Base-by-base conservation (phyloP, 179 eudicot genomes). In the Amaranthus tricolor region DNA sequence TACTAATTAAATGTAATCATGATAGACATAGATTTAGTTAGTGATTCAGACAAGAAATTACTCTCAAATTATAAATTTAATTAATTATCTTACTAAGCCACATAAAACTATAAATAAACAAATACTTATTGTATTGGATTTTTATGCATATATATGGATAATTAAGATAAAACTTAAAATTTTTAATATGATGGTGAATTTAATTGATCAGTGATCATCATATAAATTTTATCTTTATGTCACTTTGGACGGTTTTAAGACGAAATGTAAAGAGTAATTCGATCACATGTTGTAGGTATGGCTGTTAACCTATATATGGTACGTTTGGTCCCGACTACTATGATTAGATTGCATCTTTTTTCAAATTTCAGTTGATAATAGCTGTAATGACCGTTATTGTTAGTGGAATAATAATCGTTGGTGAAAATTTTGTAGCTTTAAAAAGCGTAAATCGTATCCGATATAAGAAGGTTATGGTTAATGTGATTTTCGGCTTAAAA, bases 281-380 rank as follows among this genome's bases (percentile, higher is more conserved):
- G n/a, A n/a, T n/a, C n/a, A 16, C 44, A 14, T 52, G n/a, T 44
- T 15, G 40, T 13, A 40, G 15, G 21, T n/a, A 55, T 64, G 65
- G 62, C 71, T 71, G 77, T 74, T 74, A 53, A 43, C 11, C 10
- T 7, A 20, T 10, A n/a, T 51, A 44, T 5, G 6, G 53, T n/a
- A 40, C 7, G 62, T 50, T 50, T 64, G 58, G 44, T 44, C 56
- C 43, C 57, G 7, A 20, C 3, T 6, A 51, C 16, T 31, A 62
- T 51, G 7, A 74, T 10, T 43, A 13, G 17, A 45, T 57, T 19
- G 58, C 45, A 6, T 51, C 5, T 19, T n/a, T 53, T 53, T 19
- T 31, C 40, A 31, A 31, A 1, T 31, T 49, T 60, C 24, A 60
- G 10, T 14, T 71, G 54, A 58, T 44, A 58, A n/a, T 71, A 72